A percentile compares a stretch with the other conserved stretches of the same genome.
Evolutionary conservation across 495 filamentous ascomycete genomes (phyloP).

Genomic region (Poronia punctata): DNA sequence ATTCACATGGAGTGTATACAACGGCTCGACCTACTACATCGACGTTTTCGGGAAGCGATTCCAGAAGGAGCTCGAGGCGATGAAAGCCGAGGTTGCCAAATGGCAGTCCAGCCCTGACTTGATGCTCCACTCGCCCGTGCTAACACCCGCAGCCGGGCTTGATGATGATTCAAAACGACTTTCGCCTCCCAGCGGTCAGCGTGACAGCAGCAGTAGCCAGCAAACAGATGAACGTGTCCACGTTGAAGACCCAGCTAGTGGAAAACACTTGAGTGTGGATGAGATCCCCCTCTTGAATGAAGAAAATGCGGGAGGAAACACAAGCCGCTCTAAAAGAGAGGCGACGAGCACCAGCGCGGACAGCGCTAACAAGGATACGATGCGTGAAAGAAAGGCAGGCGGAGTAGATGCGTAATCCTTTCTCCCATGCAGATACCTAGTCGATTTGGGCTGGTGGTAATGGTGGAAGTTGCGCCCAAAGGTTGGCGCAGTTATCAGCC

Average conservation of each 20-base stretch:
- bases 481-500: too few relatives aligned
- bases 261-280: conserved; percentile 36
- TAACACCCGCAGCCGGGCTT: conserved; percentile 26
- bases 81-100: conserved; percentile 82
- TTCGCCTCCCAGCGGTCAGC: neutral
- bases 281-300: conserved; percentile 50
- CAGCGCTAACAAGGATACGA: conserved; percentile 29
- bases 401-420: conserved; percentile 6
- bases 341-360: conserved; percentile 35
- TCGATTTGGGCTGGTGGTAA: neutral
- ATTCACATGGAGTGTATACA: conserved; percentile 88
- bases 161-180: conserved; percentile 1
- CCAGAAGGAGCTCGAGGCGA: conserved; percentile 87
- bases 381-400: conserved; percentile 33
- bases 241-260: conserved; percentile 20
- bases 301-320: conserved; percentile 19
- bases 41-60: conserved; percentile 95
- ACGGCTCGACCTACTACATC: conserved; percentile 94
- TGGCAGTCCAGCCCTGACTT: conserved; percentile 62
- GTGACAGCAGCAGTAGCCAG: conserved; percentile 3
- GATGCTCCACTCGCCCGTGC: conserved; percentile 29
- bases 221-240: conserved; percentile 15
- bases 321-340: conserved; percentile 10
- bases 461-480: too few relatives aligned
- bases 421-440: neutral